Base-by-base conservation (phyloP, 169 alveolate species). In the Eimeria maxima region DNA sequence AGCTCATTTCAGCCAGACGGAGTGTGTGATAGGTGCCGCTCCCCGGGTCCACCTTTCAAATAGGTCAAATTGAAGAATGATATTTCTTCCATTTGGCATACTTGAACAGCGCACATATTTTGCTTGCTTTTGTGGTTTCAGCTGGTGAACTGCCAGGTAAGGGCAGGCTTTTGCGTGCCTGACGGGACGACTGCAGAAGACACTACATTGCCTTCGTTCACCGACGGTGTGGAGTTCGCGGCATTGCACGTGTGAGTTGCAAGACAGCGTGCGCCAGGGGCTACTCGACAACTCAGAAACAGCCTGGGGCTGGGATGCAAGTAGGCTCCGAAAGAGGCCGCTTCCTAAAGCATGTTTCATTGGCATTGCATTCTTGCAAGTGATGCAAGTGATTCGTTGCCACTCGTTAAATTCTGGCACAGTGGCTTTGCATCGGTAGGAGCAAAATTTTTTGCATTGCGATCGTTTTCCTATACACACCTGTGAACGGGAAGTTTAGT, bases 101-200 rank as follows among this genome's bases (percentile, higher is more conserved):
- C 14, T 38, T 18, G 55, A 13, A 27, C 13, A 5, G 3, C 5
- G 33, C 83, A 2, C 53, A 73, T 38, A 13, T 73, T 57, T 53
- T 29, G 57, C 24, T 20, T 24, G 27, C 16, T 24, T 53, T 22
- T 90, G 95, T 29, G 95, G 29, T 29, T 71, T 47, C 90, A 94
- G 96, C 96, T 94, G 42, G 81, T 78, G 44, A 94, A 65, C 65
- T 94, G 96, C 69, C 96, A 94, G 38, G 94, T 94, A 11, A 74
- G 96, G 20, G 94, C 83, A 24, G 96, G 96, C 80, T 94, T 81
- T 73, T 69, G 94, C 69, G 96, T 94, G 90, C 96, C 96, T 16
- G 88, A 88, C 53, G 94, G 94, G 47, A 94, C 96, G 50, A 89
- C 47, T 33, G 96, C 96, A 55, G 96, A 94, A 63, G 96, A 94